Base-by-base conservation (phyloP, 306 rosid species). In the Malus sieversii region DNA sequence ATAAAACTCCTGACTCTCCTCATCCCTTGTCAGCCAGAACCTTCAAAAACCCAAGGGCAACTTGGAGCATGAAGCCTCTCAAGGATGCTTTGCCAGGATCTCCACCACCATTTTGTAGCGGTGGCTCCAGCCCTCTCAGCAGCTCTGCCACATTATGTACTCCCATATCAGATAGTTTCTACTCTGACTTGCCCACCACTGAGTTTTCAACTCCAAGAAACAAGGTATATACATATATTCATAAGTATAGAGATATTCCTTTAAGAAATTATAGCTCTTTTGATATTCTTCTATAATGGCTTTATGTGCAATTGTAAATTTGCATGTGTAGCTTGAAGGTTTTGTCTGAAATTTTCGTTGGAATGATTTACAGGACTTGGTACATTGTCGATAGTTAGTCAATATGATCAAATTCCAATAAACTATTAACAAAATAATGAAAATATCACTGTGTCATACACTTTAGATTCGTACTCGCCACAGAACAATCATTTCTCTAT, bases 21-120 rank as follows among this genome's bases (percentile, higher is more conserved):
- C 66, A 27, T 25, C 27, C 74, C 76, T 67, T 58, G 18, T 79
- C 84, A 33, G 35, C 81, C 48, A 77, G 78, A 68, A 77, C 75
- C 73, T 76, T 74, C 70, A 70, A 48, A 65, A 61, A 45, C 27
- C 42, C 65, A 5, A 68, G 46, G 44, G 48, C 80, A n/a, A 62
- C 42, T 2, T 88, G 90, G 88, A 80, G 70, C 73, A 78, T 84
- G 90, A 70, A 57, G 51, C 75, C 91, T 30, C 77, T 87, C 15
- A 40, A 14, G 79, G 86, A 85, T 29, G 82, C 55, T 66, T 66
- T 84, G 38, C 88, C 86, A 11, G 76, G 75, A 55, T 78, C 88
- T 73, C 83, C 90, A 40, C 83, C 91, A 10, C 81, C 82, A 61
- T 58, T 33, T 64, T 73, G 86, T 71, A 84, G 87, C 75, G 62